Evolutionary conservation across 2,329 filamentous ascomycete genomes (phyloP).

Genomic region (Torrubiellomyces zombiae): DNA sequence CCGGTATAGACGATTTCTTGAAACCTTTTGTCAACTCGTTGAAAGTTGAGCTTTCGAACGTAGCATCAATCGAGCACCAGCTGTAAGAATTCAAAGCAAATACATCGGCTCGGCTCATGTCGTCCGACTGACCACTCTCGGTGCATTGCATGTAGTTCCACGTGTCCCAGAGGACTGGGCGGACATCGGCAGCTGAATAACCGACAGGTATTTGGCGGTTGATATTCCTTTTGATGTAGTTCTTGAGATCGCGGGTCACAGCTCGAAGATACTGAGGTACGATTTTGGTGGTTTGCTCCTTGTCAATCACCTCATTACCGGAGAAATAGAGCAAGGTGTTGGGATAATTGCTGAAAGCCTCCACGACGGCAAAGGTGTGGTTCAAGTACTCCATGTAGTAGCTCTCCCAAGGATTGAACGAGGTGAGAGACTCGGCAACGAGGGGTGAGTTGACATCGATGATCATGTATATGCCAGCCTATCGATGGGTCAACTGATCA

Average conservation of each 20-base stretch:
- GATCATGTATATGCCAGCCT: slow-evolving; percentile 52
- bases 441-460: slow-evolving; percentile 53
- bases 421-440: slow-evolving; percentile 38
- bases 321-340: slow-evolving; percentile 61
- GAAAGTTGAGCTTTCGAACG: slow-evolving; percentile 46
- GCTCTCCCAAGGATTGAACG: slow-evolving; percentile 36
- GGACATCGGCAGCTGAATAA: slow-evolving; percentile 69
- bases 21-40: slow-evolving; percentile 49
- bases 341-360: slow-evolving; percentile 50
- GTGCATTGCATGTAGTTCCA: slow-evolving; percentile 63
- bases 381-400: slow-evolving; percentile 46
- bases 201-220: slow-evolving; percentile 57
- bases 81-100: slow-evolving; percentile 63
- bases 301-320: slow-evolving; percentile 63
- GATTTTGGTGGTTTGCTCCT: slow-evolving; percentile 37
- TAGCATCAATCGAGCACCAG: slow-evolving; percentile 48
- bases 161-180: slow-evolving; percentile 53
- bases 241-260: slow-evolving; percentile 64
- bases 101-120: slow-evolving; percentile 52
- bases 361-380: slow-evolving; percentile 49
- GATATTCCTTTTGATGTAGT: slow-evolving; percentile 57
- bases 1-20: slow-evolving; percentile 46
- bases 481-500: too few species aligned
- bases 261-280: slow-evolving; percentile 59
- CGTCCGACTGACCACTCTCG: slow-evolving; percentile 31